phyloP scores from a whole-genome alignment of 345 rosid genomes.

The Populus euphratica region DNA sequence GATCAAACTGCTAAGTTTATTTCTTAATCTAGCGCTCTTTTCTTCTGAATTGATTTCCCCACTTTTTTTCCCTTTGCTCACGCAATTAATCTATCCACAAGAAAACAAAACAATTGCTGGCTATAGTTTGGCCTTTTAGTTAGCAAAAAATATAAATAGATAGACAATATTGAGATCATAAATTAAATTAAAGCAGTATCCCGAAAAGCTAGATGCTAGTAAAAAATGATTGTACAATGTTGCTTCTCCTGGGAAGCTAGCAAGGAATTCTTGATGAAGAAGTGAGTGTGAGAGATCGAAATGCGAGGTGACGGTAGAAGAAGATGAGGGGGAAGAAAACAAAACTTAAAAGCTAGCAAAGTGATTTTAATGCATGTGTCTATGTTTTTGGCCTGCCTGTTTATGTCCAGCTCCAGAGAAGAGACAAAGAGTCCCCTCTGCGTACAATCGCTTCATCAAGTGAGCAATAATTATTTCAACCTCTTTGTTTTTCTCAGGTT shows the following conservation, averaged over 20 bases:
- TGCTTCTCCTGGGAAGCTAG: slow-evolving; percentile 48
- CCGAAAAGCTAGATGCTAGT: neutral
- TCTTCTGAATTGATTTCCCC: neutral
- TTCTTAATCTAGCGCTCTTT: neutral
- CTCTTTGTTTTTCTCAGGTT: neutral
- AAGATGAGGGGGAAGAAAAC: neutral
- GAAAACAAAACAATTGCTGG: neutral
- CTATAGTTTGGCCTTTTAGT: neutral
- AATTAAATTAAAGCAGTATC: neutral
- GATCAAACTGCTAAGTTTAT: neutral
- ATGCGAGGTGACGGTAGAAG: slow-evolving; percentile 11
- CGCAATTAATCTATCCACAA: neutral
- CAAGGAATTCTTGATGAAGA: slow-evolving; percentile 1
- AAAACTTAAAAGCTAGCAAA: slow-evolving; percentile 27
- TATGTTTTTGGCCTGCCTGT: slow-evolving; percentile 39
- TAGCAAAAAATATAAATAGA: neutral
- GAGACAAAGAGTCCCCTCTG: slow-evolving; percentile 99
- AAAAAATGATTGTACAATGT: slow-evolving; percentile 1
- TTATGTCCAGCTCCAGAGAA: slow-evolving; percentile 93
- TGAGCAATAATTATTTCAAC: slow-evolving; percentile 36
- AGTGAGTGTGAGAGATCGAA: slow-evolving; percentile 20
- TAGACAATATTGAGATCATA: neutral
- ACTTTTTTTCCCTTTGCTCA: neutral
- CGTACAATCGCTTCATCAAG: slow-evolving; percentile 99
- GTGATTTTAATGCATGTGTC: slow-evolving; percentile 32